Evolutionary conservation across 805 yeast genomes (phyloP).

Genomic region (Kluyveromyces siamensis): DNA sequence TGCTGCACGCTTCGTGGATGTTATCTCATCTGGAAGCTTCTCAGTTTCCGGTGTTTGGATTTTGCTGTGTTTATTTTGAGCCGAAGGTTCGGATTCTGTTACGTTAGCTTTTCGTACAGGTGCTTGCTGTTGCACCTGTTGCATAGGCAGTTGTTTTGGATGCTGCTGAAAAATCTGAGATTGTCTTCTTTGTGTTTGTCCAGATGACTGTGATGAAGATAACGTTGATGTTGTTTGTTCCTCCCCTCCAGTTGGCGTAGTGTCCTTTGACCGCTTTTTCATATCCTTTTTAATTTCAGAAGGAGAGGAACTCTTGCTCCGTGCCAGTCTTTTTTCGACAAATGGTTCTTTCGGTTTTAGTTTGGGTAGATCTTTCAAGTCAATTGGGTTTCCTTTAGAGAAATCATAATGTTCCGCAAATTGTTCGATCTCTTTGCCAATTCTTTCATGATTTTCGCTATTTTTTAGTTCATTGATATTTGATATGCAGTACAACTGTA

Average conservation of each 20-base stretch:
- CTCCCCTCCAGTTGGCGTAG: conserved; percentile 1
- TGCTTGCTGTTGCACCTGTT: neutral
- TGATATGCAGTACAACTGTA: conserved; percentile 54
- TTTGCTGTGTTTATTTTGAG: neutral
- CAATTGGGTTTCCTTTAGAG: conserved; percentile 37
- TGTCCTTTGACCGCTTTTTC: conserved; percentile 3
- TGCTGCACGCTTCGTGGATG: neutral
- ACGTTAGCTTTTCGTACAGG: neutral
- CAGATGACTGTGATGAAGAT: conserved; percentile 1
- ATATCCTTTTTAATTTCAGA: conserved; percentile 1
- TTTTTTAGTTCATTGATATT: conserved; percentile 33
- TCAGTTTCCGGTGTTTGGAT: neutral
- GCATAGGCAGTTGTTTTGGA: neutral
- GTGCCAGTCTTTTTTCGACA: conserved; percentile 3
- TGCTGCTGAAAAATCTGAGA: neutral
- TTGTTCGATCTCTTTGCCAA: conserved; percentile 30
- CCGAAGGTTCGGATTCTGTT: neutral
- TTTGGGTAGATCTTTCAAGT: conserved; percentile 22
- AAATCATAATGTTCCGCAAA: conserved; percentile 47
- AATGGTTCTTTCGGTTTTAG: conserved; percentile 6
- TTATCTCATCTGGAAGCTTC: neutral
- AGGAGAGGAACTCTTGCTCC: conserved; percentile 8
- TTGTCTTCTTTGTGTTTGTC: neutral
- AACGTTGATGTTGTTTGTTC: conserved; percentile 5
- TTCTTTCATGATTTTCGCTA: conserved; percentile 17